Percentiles rank a stretch among this genome's conserved stretches.
These are phyloP conservation scores for Vitis hybrid DNA, from an alignment of 177 flowering plant genomes.

Conservation along the genomic window DNA sequence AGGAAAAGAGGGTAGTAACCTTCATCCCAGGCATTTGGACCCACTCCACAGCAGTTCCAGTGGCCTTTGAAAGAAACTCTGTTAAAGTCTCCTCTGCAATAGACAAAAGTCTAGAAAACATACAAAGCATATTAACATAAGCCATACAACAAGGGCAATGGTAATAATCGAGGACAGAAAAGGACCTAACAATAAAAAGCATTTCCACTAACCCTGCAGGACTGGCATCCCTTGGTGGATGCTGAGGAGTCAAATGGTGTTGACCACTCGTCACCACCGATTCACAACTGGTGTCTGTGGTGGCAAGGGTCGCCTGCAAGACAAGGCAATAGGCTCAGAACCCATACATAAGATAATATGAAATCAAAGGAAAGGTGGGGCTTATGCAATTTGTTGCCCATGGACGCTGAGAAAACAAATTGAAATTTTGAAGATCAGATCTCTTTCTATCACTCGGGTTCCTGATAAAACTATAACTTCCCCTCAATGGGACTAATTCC, in stretches of 20 bases:
- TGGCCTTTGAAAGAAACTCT: conserved; percentile 99
- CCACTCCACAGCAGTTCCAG: conserved; percentile 99
- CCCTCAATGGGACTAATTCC: too few species aligned
- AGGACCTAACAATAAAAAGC: conserved; percentile 7
- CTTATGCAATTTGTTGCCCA: not conserved
- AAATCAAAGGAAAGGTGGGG: not conserved
- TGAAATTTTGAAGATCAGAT: not conserved
- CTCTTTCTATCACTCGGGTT: too few species aligned
- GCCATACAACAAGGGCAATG: not conserved
- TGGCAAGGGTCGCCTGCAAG: conserved; percentile 50
- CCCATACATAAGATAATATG: not conserved
- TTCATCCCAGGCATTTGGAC: conserved; percentile 99
- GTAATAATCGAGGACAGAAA: conserved; percentile 4
- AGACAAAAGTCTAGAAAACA: conserved; percentile 78
- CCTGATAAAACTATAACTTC: too few species aligned
- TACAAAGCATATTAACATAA: conserved; percentile 11
- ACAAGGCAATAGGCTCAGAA: conserved; percentile 3
- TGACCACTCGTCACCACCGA: conserved; percentile 76
- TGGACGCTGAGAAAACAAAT: not conserved
- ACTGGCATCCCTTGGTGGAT: conserved; percentile 74
- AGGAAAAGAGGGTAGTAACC: conserved; percentile 38
- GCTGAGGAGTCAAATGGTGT: conserved; percentile 54
- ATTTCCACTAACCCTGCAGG: conserved; percentile 65
- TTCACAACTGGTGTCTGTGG: conserved; percentile 67
- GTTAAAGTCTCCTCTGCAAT: conserved; percentile 99